Base-by-base conservation (phyloP, 345 rosid species). In the Boechera divaricarpa region DNA sequence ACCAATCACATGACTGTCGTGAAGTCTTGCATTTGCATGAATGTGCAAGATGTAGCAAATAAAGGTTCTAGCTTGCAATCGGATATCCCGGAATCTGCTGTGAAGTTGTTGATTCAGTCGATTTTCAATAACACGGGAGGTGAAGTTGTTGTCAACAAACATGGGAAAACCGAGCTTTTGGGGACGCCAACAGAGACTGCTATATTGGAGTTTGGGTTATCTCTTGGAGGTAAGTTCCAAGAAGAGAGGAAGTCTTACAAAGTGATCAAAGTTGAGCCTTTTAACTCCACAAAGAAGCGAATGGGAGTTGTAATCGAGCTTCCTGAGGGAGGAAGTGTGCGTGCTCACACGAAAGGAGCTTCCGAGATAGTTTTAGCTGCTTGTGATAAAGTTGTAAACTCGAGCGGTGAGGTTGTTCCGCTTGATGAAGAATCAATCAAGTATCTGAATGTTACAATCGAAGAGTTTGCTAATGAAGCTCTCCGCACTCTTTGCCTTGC, bases 101-200 rank as follows among this genome's bases (percentile, higher is more conserved):
- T 81, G 67, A 86, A 87, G 39, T 74, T 91, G 62, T 77, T 94
- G 63, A 80, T 86, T 24, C 98, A 91, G 60, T 89, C 98, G 63
- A 91, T 94, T 59, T 94, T 94, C 47, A 90, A 77, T 45, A 94
- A 94, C 85, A 91, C 98, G 0, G 96, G 91, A 4, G 97, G 98
- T 28, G 98, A 94, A 82, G 91, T 91, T 62, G 91, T 89, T 48
- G 80, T 81, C 7, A 87, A 87, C 81, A 86, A 87, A 81, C 82
- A 81, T 12, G 90, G 97, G 1, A 90, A 88, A 62, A 82, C 51
- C 0, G 97, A 90, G 86, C 90, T 94, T 38, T 63, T 91, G 67
- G 97, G 98, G 73, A 82, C 96, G 0, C 98, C 98, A 2, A 94
- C 98, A 0, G 97, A 94, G 83, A 86, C 94, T 41, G 96, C 98